phyloP scores from a whole-genome alignment of 163 green algal species.

The Scenedesmus sp. region DNA sequence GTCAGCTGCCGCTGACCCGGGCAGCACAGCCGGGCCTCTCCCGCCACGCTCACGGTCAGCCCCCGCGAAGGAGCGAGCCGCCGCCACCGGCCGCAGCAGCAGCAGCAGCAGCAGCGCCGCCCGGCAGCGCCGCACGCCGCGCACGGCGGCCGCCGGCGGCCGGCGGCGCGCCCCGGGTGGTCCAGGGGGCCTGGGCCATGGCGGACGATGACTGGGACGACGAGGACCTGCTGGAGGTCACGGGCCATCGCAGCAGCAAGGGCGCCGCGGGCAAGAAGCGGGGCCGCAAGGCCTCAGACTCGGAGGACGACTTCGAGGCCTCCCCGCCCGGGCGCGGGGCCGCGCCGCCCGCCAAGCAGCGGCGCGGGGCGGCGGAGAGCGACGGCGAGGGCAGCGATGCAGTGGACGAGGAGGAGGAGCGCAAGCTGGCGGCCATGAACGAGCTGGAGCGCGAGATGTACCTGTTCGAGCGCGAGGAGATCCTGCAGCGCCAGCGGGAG shows the following conservation, averaged over 20 bases:
- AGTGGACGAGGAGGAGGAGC: constrained; percentile 28
- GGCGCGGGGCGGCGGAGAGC: not conserved
- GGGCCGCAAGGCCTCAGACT: constrained; percentile 30
- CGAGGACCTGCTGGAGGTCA: constrained; percentile 36
- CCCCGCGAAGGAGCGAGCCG: too few species aligned
- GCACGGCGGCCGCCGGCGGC: too few species aligned
- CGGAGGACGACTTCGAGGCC: constrained; percentile 34
- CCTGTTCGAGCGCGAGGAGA: constrained; percentile 46
- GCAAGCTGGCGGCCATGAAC: constrained; percentile 44
- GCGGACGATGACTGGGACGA: constrained; percentile 30
- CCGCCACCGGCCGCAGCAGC: too few species aligned
- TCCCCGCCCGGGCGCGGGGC: not conserved
- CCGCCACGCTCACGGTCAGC: too few species aligned
- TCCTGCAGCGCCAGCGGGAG: constrained; percentile 5
- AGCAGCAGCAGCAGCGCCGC: too few species aligned
- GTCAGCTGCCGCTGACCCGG: too few species aligned
- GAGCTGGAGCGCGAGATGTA: constrained; percentile 50
- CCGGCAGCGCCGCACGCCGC: too few species aligned
- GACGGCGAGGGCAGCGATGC: constrained; percentile 21
- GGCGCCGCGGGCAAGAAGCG: constrained; percentile 37
- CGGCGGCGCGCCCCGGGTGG: too few species aligned
- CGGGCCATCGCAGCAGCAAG: constrained; percentile 32
- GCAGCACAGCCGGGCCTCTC: too few species aligned
- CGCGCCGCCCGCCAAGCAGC: not conserved
- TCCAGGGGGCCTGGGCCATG: too few species aligned